These are phyloP conservation scores for Euphorbia celastroides DNA, from an alignment of 441 rosid species.

Conservation along the genomic window DNA sequence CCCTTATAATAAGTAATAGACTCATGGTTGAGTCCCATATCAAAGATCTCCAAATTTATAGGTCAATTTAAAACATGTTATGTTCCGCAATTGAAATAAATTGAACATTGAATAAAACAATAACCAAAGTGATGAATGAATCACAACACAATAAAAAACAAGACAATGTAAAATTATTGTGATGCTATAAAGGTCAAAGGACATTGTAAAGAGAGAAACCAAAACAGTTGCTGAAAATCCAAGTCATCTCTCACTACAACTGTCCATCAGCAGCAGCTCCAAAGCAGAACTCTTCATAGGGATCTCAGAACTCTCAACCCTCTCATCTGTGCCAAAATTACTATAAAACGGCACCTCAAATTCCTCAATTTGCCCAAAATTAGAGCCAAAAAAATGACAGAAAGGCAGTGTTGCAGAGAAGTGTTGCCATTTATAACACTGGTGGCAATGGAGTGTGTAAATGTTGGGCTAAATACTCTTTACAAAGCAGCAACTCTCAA, in stretches of 20 bases:
- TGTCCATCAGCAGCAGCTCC: not conserved
- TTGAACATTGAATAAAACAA: no score
- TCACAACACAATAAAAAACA: not conserved
- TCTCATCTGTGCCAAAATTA: not conserved
- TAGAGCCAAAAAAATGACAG: conserved; percentile 10
- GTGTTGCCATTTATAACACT: conserved; percentile 18
- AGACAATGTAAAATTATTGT: not conserved
- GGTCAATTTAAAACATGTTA: no score
- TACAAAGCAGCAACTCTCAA: conserved; percentile 26
- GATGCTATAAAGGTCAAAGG: not conserved
- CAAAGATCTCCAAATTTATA: no score
- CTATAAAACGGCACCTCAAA: not conserved
- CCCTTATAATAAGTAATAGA: no score
- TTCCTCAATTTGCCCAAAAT: not conserved
- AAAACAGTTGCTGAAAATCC: not conserved
- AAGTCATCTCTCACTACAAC: conserved; percentile 10
- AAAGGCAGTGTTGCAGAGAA: conserved; percentile 10
- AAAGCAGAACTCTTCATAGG: not conserved
- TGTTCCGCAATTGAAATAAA: no score
- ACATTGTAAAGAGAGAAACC: not conserved
- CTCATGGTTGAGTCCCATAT: no score
- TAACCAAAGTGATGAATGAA: not conserved
- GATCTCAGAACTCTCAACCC: conserved; percentile 4
- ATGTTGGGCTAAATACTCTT: conserved; percentile 23
- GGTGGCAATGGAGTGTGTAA: conserved; percentile 23